Base-by-base conservation (phyloP, 345 rosid genomes). In the Lepidium africanum region DNA sequence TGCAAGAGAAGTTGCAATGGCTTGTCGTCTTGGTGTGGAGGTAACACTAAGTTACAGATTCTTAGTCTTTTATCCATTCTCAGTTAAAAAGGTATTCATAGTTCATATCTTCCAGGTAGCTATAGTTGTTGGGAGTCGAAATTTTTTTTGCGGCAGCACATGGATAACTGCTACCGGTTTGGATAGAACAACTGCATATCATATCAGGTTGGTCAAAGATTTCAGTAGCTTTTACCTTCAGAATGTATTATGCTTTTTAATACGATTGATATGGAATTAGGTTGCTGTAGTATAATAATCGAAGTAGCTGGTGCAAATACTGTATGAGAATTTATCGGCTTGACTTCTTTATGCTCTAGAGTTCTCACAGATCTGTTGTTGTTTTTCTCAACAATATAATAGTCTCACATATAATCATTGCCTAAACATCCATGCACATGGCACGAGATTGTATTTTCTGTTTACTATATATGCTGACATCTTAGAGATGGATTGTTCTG, bases 61-160 rank as follows among this genome's bases (percentile, higher is more conserved):
- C 10, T 2, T 27, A 42, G 32, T 39, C 30, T 54, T 55, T 49
- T 35, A 39, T 51, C 2, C 10, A n/a, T 35, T 45, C 37, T 66
- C 48, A 12, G 7, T 36, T 59, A 27, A 37, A 30, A 55, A 10
- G 56, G 15, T n/a, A 32, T 40, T 11, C 0, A 49, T 73, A 10
- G 23, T 36, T 33, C 53, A 38, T 59, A 36, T 76, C 53, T 70
- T 77, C 6, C 71, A 92, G 98, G 89, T 89, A 38, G 95, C 96
- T 4, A 82, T 92, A 70, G 95, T 90, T 64, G 89, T 92, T 79
- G 98, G 98, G 58, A 89, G 91, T 65, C 82, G 96, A 42, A 90
- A 92, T 71, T 82, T 89, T 65, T 90, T 92, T 64, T 86, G 92
- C 70, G 85, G 96, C 43, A 82, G 86, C 59, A 73, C 92, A 0